phyloP scores from a whole-genome alignment of 75 land plant species.

The Larix kaempferi region DNA sequence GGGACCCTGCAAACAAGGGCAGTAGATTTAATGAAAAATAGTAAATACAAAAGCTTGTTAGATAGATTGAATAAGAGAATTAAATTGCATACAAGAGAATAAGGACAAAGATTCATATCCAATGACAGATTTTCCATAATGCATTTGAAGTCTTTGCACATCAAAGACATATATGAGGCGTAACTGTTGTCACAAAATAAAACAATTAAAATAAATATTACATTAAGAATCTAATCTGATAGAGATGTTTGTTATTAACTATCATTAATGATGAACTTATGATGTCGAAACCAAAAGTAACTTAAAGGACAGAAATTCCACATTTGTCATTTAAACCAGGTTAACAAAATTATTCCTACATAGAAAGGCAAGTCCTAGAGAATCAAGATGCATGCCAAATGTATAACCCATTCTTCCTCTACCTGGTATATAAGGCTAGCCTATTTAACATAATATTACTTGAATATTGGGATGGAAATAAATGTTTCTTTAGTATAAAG shows the following conservation, averaged over 20 bases:
- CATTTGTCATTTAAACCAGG: too few species aligned
- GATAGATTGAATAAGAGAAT: constrained; percentile 1
- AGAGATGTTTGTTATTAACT: background rate
- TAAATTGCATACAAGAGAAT: background rate
- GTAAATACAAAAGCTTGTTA: background rate
- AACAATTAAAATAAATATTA: background rate
- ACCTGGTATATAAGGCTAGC: too few species aligned
- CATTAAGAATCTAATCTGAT: background rate
- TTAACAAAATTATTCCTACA: too few species aligned
- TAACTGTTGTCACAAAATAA: constrained; percentile 43
- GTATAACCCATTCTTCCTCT: too few species aligned
- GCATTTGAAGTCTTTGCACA: constrained; percentile 83
- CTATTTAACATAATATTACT: too few species aligned
- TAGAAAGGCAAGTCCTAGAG: too few species aligned
- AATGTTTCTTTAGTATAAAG: too few species aligned
- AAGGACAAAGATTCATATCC: constrained; percentile 47
- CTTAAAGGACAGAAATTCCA: too few species aligned
- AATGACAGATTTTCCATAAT: constrained; percentile 90
- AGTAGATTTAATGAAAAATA: background rate
- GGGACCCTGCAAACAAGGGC: constrained; percentile 55
- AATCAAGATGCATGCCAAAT: too few species aligned
- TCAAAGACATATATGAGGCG: constrained; percentile 92
- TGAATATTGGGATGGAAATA: too few species aligned
- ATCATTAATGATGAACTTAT: background rate
- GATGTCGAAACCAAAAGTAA: too few species aligned